A percentile compares a stretch with the other conserved stretches of the same genome.
phyloP scores from a whole-genome alignment of 208 protist genomes.

The Histomonas meleagridis region DNA sequence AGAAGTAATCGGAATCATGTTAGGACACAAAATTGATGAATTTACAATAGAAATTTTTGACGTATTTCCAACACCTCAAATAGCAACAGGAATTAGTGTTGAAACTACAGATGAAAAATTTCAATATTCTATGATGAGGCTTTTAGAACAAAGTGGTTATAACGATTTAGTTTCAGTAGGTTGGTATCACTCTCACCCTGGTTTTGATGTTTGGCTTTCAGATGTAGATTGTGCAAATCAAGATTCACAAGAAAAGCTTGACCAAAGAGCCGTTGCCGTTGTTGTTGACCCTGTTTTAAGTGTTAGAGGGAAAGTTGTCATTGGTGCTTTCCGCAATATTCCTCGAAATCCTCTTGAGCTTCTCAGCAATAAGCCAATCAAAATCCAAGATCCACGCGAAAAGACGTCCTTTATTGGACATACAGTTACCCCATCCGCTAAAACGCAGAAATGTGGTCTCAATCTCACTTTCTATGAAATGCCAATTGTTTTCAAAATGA shows the following conservation, averaged over 20 bases:
- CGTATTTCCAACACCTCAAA: conserved; percentile 97
- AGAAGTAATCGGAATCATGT: conserved; percentile 99
- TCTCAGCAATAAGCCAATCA: not conserved
- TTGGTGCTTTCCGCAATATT: conserved; percentile 98
- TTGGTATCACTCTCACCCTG: conserved; percentile 99
- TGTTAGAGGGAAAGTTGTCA: conserved; percentile 98
- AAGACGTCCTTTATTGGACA: conserved; percentile 97
- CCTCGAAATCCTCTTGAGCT: conserved; percentile 68
- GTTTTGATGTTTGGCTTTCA: conserved; percentile 99
- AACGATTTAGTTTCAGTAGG: conserved; percentile 93
- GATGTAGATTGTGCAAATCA: conserved; percentile 97
- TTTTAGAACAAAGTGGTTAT: conserved; percentile 87
- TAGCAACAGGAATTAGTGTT: conserved; percentile 49
- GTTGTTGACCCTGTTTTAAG: conserved; percentile 99
- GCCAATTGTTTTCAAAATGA: conserved; percentile 94
- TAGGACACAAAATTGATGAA: conserved; percentile 98
- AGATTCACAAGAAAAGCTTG: conserved; percentile 63
- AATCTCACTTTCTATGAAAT: conserved; percentile 97
- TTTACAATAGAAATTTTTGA: conserved; percentile 95
- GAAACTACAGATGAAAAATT: conserved; percentile 89
- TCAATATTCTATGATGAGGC: conserved; percentile 98
- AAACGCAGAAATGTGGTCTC: conserved; percentile 83
- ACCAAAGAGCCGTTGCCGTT: conserved; percentile 90
- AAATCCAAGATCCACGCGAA: conserved; percentile 82
- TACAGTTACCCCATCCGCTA: conserved; percentile 85